These are phyloP conservation scores for Codiaeum variegatum DNA, from an alignment of 441 rosid genomes.

Conservation along the genomic window DNA sequence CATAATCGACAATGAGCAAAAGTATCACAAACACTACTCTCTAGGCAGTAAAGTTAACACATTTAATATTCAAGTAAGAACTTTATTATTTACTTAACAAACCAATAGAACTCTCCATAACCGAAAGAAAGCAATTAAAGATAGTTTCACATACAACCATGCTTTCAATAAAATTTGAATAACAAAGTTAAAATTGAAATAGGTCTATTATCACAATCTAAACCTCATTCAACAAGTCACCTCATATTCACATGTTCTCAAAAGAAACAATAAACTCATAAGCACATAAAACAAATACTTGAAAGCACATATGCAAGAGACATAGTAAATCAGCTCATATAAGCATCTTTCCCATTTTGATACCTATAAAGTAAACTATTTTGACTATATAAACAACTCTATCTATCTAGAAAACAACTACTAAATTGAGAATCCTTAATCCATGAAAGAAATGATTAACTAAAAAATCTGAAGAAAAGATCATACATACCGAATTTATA, in stretches of 20 bases:
- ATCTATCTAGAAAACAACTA: not conserved
- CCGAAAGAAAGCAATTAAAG: not conserved
- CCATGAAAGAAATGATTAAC: not conserved
- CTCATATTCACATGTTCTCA: not conserved
- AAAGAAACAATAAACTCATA: not conserved
- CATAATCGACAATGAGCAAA: not conserved
- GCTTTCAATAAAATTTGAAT: not conserved
- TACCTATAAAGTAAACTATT: not conserved
- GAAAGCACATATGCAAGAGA: not conserved
- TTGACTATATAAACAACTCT: not conserved
- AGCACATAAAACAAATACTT: not conserved
- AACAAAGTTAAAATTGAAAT: not conserved
- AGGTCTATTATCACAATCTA: not conserved
- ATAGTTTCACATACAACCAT: too few species aligned
- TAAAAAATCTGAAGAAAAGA: not conserved
- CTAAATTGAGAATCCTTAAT: not conserved
- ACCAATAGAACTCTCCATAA: not conserved
- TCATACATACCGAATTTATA: not conserved
- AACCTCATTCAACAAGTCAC: not conserved
- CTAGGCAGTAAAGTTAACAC: not conserved
- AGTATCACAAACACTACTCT: not conserved
- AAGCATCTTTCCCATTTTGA: not conserved
- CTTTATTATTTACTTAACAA: not conserved
- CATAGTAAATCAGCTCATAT: not conserved
- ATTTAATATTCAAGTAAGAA: not conserved